A percentile compares a stretch with the other conserved stretches of the same genome.
Conservation (phyloP, 2,329 filamentous ascomycete species). For the Diaporthe nobilis region DNA sequence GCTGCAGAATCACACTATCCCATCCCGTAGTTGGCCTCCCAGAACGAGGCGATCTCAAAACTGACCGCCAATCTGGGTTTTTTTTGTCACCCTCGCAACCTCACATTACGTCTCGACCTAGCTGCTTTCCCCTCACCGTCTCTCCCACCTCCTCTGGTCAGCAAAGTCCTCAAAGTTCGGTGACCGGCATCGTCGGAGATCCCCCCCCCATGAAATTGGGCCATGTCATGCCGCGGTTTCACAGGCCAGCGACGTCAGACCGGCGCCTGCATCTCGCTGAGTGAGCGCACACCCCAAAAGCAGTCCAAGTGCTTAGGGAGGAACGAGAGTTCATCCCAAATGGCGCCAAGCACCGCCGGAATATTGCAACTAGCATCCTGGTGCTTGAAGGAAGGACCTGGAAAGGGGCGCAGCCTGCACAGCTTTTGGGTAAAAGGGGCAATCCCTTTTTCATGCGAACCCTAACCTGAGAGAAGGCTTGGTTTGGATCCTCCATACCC, state of each 20-base stretch:
- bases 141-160: neutral
- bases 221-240: conserved; percentile 20
- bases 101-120: neutral
- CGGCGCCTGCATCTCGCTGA: conserved; percentile 30
- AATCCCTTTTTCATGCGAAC: neutral
- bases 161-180: neutral
- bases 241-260: conserved; percentile 18
- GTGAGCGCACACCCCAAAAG: neutral
- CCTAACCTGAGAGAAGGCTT: neutral
- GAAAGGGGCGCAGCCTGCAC: conserved; percentile 14
- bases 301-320: conserved; percentile 23
- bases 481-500: neutral
- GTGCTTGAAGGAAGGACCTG: neutral
- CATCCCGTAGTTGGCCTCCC: neutral
- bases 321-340: conserved; percentile 18
- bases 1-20: conserved; percentile 6
- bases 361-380: neutral
- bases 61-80: conserved; percentile 30
- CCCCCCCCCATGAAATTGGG: neutral
- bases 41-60: conserved; percentile 13
- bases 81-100: conserved; percentile 14
- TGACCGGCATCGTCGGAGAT: conserved; percentile 16
- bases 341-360: neutral
- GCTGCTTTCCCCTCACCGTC: conserved; percentile 15
- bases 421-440: neutral